Percentiles rank a stretch among this genome's conserved stretches.
phyloP scores from a whole-genome alignment of 176 grass and related monocot genomes.

The Pontederia paniculata region DNA sequence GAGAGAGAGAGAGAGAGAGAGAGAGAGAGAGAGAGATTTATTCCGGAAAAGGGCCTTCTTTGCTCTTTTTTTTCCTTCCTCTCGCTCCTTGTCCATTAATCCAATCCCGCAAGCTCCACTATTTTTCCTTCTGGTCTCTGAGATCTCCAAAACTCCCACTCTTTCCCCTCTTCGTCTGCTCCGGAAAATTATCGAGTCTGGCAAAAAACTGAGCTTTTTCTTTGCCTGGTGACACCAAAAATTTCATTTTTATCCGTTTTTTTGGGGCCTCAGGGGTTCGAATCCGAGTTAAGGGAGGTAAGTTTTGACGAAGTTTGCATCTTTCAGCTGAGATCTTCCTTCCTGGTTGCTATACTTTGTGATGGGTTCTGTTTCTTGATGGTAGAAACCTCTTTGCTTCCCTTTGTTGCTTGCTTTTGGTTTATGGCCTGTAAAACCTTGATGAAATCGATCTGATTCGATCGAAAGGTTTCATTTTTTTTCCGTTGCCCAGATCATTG shows the following conservation, averaged over 20 bases:
- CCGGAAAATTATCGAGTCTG: too few relatives aligned
- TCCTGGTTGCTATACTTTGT: background rate
- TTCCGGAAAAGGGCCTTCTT: background rate
- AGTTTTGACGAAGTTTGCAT: background rate
- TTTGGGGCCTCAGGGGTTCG: background rate
- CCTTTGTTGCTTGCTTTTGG: background rate
- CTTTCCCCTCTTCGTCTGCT: background rate
- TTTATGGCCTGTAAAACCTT: background rate
- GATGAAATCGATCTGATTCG: slow-evolving; percentile 7
- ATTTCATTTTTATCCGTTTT: background rate
- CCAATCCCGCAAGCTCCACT: background rate
- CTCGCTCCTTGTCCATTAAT: background rate
- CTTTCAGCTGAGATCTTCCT: background rate
- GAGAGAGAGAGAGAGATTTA: slow-evolving; percentile 1
- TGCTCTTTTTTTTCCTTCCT: background rate
- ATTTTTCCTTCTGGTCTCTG: background rate
- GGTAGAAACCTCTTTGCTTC: background rate
- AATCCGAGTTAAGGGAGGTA: background rate
- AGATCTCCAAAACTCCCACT: background rate
- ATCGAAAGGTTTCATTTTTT: slow-evolving; percentile 12
- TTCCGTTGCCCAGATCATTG: slow-evolving; percentile 1
- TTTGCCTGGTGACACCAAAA: background rate
- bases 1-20: slow-evolving; percentile 1
- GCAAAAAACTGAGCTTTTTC: too few relatives aligned
- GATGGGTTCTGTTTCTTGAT: background rate